Conservation (phyloP, 345 rosid genomes). For the Boechera stricta region DNA sequence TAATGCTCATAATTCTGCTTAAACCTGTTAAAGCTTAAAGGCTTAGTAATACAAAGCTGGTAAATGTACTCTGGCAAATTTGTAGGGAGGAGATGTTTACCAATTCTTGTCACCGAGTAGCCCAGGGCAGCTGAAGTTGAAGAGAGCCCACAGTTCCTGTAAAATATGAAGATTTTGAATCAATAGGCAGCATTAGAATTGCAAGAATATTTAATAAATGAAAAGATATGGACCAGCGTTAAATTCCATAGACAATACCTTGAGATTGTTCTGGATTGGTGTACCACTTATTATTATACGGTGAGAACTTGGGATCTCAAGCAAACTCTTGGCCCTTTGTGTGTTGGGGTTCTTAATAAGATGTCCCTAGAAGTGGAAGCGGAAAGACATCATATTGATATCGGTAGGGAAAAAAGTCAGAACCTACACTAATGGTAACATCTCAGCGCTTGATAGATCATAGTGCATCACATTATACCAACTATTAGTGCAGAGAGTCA, state of each 20-base stretch:
- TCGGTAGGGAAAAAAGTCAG: neutral
- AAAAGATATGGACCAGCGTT: conserved; percentile 4
- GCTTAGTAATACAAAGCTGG: conserved; percentile 35
- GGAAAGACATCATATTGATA: conserved; percentile 16
- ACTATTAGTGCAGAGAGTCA: neutral
- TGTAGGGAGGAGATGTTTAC: conserved; percentile 49
- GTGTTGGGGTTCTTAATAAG: conserved; percentile 96
- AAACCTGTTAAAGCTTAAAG: conserved; percentile 59
- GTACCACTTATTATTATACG: conserved; percentile 94
- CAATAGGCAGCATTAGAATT: neutral
- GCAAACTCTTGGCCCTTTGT: conserved; percentile 97
- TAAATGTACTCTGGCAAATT: conserved; percentile 31
- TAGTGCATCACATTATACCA: conserved; percentile 12
- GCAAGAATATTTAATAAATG: conserved; percentile 1
- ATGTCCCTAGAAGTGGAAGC: conserved; percentile 72
- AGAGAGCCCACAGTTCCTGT: conserved; percentile 96
- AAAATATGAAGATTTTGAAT: conserved; percentile 30
- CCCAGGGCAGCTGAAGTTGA: conserved; percentile 91
- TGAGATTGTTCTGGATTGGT: conserved; percentile 94
- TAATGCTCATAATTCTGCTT: conserved; percentile 76
- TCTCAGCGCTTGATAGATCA: conserved; percentile 5
- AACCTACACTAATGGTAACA: conserved; percentile 23
- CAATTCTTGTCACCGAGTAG: conserved; percentile 83
- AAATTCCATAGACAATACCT: conserved; percentile 57
- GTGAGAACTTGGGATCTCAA: conserved; percentile 88